A percentile compares a stretch with the other conserved stretches of the same genome.
phyloP scores from a whole-genome alignment of 140 eudicot genomes.

The Ambrosia hybrid region DNA sequence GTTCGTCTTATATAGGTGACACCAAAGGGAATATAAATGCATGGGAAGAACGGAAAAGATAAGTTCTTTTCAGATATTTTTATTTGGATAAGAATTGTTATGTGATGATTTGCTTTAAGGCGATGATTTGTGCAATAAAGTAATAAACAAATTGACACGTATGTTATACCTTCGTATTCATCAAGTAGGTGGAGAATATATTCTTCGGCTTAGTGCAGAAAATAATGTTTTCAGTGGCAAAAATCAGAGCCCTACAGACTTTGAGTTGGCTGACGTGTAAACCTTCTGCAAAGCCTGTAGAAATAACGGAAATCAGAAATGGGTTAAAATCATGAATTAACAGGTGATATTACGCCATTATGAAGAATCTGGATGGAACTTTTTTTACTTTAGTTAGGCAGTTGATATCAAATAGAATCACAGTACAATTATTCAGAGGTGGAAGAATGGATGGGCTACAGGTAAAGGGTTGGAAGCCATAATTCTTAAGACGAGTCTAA shows the following conservation, averaged over 20 bases:
- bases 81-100: conserved; percentile 39
- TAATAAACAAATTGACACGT: conserved; percentile 35
- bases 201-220: conserved; percentile 36
- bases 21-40: conserved; percentile 18
- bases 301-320: conserved; percentile 10
- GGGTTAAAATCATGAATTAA: background rate
- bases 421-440: background rate
- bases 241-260: conserved; percentile 16
- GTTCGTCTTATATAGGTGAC: conserved; percentile 48
- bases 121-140: conserved; percentile 36
- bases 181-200: conserved; percentile 28
- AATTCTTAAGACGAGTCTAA: background rate
- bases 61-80: conserved; percentile 45
- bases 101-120: conserved; percentile 37
- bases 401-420: conserved; percentile 9
- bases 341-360: conserved; percentile 4
- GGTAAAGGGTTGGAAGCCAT: background rate
- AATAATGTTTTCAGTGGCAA: conserved; percentile 24
- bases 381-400: conserved; percentile 15
- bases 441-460: background rate
- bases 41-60: conserved; percentile 20
- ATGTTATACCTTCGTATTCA: conserved; percentile 12
- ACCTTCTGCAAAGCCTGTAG: conserved; percentile 23
- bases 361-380: conserved; percentile 26
- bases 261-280: conserved; percentile 23